phyloP scores from a whole-genome alignment of 495 filamentous ascomycete genomes.

The Penicillium subrubescens region DNA sequence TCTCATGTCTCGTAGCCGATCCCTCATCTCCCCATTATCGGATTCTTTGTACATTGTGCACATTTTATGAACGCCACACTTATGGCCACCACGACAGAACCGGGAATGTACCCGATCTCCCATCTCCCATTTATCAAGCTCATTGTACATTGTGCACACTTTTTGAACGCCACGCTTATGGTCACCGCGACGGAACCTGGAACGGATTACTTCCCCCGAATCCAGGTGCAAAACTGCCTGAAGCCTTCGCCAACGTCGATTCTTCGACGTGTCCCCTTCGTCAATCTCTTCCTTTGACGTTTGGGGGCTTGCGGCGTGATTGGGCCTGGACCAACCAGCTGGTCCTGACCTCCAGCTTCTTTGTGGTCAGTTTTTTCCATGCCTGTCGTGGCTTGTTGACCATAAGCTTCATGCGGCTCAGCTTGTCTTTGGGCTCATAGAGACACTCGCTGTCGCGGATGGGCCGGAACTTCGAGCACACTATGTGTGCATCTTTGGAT shows the following conservation, averaged over 20 bases:
- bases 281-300: not conserved
- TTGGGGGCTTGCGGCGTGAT: not conserved
- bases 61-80: not conserved
- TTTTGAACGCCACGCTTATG: not conserved
- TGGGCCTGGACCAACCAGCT: not conserved
- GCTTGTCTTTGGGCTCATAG: not conserved
- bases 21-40: not conserved
- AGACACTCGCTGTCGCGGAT: not conserved
- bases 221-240: not conserved
- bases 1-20: not conserved
- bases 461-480: not conserved
- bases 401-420: not conserved
- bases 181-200: not conserved
- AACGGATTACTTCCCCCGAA: not conserved
- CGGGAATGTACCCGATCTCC: not conserved
- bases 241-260: not conserved
- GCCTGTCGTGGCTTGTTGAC: not conserved
- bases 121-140: not conserved
- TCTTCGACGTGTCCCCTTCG: not conserved
- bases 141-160: not conserved
- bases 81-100: not conserved
- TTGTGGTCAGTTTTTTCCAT: not conserved
- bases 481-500: not conserved
- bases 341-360: not conserved
- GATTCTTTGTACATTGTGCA: not conserved